Evolutionary conservation across 2,329 filamentous ascomycete species (phyloP).

Genomic region (Geosmithia putterillii): DNA sequence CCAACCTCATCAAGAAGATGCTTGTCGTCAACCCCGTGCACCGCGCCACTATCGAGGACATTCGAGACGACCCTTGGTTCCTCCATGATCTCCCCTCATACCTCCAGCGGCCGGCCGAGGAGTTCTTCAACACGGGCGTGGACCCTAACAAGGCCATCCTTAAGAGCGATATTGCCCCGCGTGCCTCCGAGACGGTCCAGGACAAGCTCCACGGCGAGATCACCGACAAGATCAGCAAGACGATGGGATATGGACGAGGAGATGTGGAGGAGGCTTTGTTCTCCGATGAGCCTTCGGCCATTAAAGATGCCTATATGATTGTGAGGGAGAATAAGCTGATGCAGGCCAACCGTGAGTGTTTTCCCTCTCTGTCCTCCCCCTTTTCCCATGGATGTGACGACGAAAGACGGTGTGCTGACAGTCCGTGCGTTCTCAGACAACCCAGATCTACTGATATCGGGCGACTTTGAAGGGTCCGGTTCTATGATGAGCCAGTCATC

Average conservation of each 20-base stretch:
- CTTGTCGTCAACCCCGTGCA: conserved; percentile 90
- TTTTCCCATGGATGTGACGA: conserved; percentile 6
- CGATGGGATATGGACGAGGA: conserved; percentile 91
- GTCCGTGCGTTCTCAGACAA: conserved; percentile 13
- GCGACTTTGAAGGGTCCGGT: conserved; percentile 27
- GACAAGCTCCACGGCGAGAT: conserved; percentile 87
- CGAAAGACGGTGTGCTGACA: conserved; percentile 11
- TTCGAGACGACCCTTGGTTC: conserved; percentile 91
- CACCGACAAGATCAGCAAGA: conserved; percentile 90
- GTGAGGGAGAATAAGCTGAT: conserved; percentile 96
- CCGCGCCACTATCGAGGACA: conserved; percentile 86
- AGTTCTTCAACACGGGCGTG: conserved; percentile 88
- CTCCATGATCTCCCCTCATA: conserved; percentile 76
- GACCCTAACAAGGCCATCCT: conserved; percentile 87
- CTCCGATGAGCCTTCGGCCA: conserved; percentile 87
- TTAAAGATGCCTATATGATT: conserved; percentile 98
- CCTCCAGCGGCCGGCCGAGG: conserved; percentile 74
- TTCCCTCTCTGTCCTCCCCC: not conserved
- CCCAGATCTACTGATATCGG: conserved; percentile 15
- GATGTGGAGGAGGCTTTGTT: conserved; percentile 92
- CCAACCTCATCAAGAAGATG: conserved; percentile 79
- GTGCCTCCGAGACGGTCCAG: conserved; percentile 65
- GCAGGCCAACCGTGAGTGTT: conserved; percentile 74
- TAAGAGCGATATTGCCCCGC: conserved; percentile 67
- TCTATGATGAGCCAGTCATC: conserved; percentile 43